phyloP scores from a whole-genome alignment of 2,329 filamentous ascomycete species.

The Trichoderma afroharzianum region DNA sequence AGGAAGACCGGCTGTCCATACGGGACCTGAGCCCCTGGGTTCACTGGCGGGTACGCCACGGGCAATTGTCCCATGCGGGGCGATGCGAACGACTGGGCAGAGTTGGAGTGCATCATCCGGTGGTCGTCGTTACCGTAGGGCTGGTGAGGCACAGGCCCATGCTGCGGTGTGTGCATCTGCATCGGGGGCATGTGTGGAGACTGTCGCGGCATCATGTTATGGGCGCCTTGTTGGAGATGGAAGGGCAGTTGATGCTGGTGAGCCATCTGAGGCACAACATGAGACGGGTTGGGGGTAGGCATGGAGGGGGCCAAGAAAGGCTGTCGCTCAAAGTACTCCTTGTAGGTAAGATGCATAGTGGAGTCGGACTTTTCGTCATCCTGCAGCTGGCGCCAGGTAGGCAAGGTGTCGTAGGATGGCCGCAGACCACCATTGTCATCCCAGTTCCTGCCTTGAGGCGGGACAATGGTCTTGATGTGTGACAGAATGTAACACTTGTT shows the following conservation, averaged over 20 bases:
- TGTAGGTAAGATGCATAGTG: constrained; percentile 65
- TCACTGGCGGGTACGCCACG: constrained; percentile 67
- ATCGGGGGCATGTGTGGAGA: constrained; percentile 75
- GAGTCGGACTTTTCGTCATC: constrained; percentile 68
- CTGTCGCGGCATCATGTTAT: constrained; percentile 63
- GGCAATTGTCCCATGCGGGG: constrained; percentile 70
- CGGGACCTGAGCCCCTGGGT: constrained; percentile 64
- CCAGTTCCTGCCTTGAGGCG: constrained; percentile 58
- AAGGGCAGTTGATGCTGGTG: constrained; percentile 82
- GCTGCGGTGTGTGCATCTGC: constrained; percentile 71
- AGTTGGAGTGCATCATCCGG: constrained; percentile 83
- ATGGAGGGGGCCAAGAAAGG: constrained; percentile 54
- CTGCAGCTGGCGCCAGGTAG: constrained; percentile 73
- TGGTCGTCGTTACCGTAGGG: constrained; percentile 76
- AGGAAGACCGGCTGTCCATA: constrained; percentile 72
- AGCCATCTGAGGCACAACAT: constrained; percentile 67
- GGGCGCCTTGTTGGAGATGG: constrained; percentile 73
- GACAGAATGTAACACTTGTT: constrained; percentile 60
- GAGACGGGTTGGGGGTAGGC: constrained; percentile 65
- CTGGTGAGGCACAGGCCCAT: constrained; percentile 61
- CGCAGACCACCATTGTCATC: constrained; percentile 77
- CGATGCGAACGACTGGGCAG: constrained; percentile 79
- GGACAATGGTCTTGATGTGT: constrained; percentile 51
- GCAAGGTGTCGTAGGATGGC: constrained; percentile 76
- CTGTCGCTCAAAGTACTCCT: constrained; percentile 72